These are phyloP conservation scores for Puccinia novopanici DNA, from an alignment of 1,284 basidiomycete genomes.

Conservation along the genomic window DNA sequence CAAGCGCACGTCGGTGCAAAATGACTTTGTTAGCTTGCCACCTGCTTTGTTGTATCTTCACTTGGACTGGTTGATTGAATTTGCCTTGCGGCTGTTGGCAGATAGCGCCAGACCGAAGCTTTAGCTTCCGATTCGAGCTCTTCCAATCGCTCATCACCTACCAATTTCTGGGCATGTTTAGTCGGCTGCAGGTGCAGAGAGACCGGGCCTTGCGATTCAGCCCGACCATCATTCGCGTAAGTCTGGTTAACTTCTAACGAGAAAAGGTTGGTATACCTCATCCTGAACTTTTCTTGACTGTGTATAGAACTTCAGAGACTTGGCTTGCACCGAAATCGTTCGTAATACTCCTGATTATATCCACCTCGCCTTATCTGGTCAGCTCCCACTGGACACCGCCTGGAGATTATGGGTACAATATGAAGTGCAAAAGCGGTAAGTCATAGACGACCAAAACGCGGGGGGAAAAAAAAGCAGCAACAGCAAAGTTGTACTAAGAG, in stretches of 20 bases:
- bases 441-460: background rate
- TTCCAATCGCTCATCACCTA: constrained; percentile 38
- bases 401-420: constrained; percentile 48
- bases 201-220: constrained; percentile 17
- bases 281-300: too few relatives aligned
- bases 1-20: constrained; percentile 33
- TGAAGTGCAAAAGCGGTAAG: constrained; percentile 42
- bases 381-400: constrained; percentile 28
- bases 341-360: constrained; percentile 43
- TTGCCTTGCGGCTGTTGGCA: background rate
- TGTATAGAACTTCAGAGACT: constrained; percentile 40
- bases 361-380: constrained; percentile 34
- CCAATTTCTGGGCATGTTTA: constrained; percentile 45
- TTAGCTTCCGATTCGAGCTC: constrained; percentile 43
- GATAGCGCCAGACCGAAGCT: constrained; percentile 3
- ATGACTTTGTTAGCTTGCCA: constrained; percentile 30
- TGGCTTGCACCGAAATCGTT: constrained; percentile 13
- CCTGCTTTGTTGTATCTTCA: background rate
- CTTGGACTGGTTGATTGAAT: background rate
- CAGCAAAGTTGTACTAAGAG: too few relatives aligned
- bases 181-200: constrained; percentile 27
- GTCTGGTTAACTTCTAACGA: too few relatives aligned
- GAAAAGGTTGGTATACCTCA: too few relatives aligned
- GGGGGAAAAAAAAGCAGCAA: background rate
- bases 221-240: constrained; percentile 23